A percentile compares a stretch with the other conserved stretches of the same genome.
Conservation (phyloP, 768 basidiomycete species). For the Pleurotus giganteus region DNA sequence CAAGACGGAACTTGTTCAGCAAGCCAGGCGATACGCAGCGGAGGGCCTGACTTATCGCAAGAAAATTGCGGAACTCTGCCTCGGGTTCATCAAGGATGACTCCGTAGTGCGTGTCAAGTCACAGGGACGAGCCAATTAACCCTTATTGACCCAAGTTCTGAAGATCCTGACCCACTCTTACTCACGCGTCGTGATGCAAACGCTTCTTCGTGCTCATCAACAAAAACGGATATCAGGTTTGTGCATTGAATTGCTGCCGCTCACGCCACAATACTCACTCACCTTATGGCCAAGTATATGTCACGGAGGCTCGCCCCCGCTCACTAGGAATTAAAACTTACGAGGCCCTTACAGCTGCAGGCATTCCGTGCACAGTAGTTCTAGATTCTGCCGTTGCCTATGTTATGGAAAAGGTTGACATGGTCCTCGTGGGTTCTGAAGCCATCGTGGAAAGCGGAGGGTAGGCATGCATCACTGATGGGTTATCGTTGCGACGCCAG, state of each 20-base stretch:
- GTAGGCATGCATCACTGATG: constrained; percentile 7
- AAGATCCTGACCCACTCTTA: constrained; percentile 97
- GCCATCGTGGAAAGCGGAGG: constrained; percentile 98
- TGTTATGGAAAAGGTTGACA: constrained; percentile 94
- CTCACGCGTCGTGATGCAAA: constrained; percentile 93
- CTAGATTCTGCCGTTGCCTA: constrained; percentile 97
- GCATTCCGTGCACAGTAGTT: constrained; percentile 92
- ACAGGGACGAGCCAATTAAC: constrained; percentile 12
- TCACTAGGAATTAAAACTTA: constrained; percentile 91
- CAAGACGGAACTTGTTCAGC: constrained; percentile 78
- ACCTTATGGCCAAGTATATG: constrained; percentile 62
- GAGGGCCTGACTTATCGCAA: constrained; percentile 83
- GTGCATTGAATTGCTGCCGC: constrained; percentile 19
- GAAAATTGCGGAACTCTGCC: constrained; percentile 86
- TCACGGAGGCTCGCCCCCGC: constrained; percentile 92
- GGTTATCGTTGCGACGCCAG: constrained; percentile 6
- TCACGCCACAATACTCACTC: constrained; percentile 14
- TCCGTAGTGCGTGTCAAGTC: constrained; percentile 61
- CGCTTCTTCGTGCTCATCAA: constrained; percentile 85
- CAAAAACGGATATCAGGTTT: constrained; percentile 84
- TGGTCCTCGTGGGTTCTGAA: constrained; percentile 95
- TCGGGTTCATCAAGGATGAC: constrained; percentile 93
- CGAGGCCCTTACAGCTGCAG: constrained; percentile 80
- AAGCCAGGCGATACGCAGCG: constrained; percentile 74
- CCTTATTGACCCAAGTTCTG: constrained; percentile 6